Evolutionary conservation across 2,329 filamentous ascomycete genomes (phyloP), one percentile per base, ranked within the genome.

Genomic region (Lachnellula willkommii): DNA sequence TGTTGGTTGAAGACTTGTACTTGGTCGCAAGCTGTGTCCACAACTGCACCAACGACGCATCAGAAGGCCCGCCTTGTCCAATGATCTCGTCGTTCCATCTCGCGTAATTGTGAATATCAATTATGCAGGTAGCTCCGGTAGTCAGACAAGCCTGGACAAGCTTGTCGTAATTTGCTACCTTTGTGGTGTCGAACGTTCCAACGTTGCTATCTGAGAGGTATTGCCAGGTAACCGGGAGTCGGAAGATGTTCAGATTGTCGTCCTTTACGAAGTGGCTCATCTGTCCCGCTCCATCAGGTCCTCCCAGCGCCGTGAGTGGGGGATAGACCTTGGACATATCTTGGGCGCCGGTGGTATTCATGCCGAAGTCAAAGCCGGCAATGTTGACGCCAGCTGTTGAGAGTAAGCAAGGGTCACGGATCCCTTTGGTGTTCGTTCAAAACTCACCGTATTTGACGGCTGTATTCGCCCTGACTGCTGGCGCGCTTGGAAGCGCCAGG

Each of bases 21-120:
- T 82, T 81, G 1, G 70, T 73, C 1, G 85, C 84, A 4, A 84
- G 68, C 56, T 79, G 73, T 1, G 66, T 69, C 84, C 84, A 88
- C 4, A 87, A 69, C 43, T 71, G 72, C 5, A 55, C 78, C 61
- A 87, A 83, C 14, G 82, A 57, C 71, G 76, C 79, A 65, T 87
- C 77, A 0, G 76, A 77, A 0, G 83, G 83, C 0, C 83, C 84
- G 22, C 83, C 84, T 65, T 88, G 84, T 1, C 84, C 85, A 54
- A 88, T 79, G 60, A 88, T 82, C 2, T 70, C 69, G 14, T 79
- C 79, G 61, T 88, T 79, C 75, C 80, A 87, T 48, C 84, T 76
- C 0, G 77, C 83, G 69, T 68, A 82, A 68, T 81, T 82, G 71
- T 82, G 78, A 28, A 81, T 65, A 63, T 85, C 82, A 53, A 86